Evolutionary conservation across 1,284 basidiomycete species (phyloP).

Genomic region (Puccinia novopanici): DNA sequence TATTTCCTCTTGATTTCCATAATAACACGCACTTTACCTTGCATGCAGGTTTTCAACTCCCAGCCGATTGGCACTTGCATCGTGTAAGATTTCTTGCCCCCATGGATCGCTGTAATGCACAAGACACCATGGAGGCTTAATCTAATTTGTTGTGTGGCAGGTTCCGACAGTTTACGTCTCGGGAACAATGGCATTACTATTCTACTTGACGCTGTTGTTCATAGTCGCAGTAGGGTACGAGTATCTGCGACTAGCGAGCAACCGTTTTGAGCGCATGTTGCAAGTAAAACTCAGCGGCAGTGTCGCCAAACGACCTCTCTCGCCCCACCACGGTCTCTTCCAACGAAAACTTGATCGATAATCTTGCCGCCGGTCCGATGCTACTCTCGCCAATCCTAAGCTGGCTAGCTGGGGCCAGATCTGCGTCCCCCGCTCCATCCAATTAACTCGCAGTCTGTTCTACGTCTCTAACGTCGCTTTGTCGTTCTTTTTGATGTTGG

Average conservation of each 20-base stretch:
- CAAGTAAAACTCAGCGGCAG: slow-evolving; percentile 23
- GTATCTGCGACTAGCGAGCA: slow-evolving; percentile 34
- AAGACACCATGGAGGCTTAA: neutral
- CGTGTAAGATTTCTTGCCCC: slow-evolving; percentile 21
- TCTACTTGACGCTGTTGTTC: slow-evolving; percentile 37
- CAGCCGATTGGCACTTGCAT: slow-evolving; percentile 46
- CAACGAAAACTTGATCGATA: slow-evolving; percentile 22
- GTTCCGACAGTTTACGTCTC: slow-evolving; percentile 45
- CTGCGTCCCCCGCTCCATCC: slow-evolving; percentile 28
- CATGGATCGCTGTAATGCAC: too few relatives aligned
- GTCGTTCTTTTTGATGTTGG: slow-evolving; percentile 49
- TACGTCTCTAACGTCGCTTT: slow-evolving; percentile 44
- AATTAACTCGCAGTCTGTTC: slow-evolving; percentile 39
- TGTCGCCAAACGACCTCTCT: slow-evolving; percentile 3
- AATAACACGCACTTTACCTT: neutral
- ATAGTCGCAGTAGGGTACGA: slow-evolving; percentile 36
- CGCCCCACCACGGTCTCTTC: slow-evolving; percentile 4
- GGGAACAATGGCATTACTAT: slow-evolving; percentile 27
- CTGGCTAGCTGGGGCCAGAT: slow-evolving; percentile 25
- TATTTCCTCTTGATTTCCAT: neutral
- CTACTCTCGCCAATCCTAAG: neutral
- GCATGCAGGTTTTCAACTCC: slow-evolving; percentile 39
- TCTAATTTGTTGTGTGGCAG: neutral
- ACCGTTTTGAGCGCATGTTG: slow-evolving; percentile 25
- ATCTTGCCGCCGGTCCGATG: neutral